phyloP scores from a whole-genome alignment of 257 asterid species.

The Misopates orontium region DNA sequence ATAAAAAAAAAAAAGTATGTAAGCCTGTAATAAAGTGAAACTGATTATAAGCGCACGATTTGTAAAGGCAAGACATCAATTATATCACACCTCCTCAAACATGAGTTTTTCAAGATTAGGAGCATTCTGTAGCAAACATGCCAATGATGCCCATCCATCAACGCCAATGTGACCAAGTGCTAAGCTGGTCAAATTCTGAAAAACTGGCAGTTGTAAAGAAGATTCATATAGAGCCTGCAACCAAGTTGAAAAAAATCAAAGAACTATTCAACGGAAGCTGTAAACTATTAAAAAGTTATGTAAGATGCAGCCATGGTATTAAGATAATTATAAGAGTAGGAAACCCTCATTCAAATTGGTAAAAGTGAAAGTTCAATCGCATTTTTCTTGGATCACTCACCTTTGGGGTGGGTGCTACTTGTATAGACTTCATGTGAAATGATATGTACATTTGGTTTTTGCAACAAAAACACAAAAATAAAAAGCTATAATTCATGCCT shows the following conservation, averaged over 20 bases:
- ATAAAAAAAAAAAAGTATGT: too few species aligned
- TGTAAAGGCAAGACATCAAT: too few species aligned
- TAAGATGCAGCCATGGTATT: background rate
- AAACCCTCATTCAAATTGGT: background rate
- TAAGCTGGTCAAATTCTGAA: background rate
- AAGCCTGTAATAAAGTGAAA: too few species aligned
- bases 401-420: too few species aligned
- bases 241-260: background rate
- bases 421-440: too few species aligned
- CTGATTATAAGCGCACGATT: too few species aligned
- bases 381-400: too few species aligned
- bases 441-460: too few species aligned
- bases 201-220: background rate
- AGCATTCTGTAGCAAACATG: background rate
- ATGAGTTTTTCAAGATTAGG: too few species aligned
- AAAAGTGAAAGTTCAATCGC: background rate
- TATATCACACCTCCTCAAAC: too few species aligned
- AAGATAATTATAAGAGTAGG: background rate
- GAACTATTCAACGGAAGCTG: background rate
- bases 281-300: background rate
- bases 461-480: too few species aligned
- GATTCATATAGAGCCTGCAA: background rate
- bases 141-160: conserved; percentile 3
- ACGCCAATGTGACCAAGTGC: background rate
- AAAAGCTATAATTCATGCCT: too few species aligned